Evolutionary conservation across 345 rosid species (phyloP), one percentile per base, ranked within the genome.

Genomic region (Brassica incana): DNA sequence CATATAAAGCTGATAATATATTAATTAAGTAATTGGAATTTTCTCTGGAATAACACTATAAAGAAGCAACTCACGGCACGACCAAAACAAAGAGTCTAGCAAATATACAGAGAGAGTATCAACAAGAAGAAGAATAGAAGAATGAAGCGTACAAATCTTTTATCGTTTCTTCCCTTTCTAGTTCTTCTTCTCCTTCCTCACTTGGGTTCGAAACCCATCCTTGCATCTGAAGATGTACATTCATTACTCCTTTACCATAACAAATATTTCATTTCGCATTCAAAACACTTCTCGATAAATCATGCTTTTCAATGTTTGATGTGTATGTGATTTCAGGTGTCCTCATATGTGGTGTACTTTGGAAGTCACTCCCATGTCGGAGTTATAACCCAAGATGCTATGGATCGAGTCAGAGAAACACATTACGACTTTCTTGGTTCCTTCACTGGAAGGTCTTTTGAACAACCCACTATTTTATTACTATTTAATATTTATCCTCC

Each of bases 271-370:
- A 48, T 48, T 61, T 48, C 2, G 1, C 45, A 52, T 67, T 36
- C 29, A 48, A 69, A 71, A 30, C 25, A 18, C 62, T 58, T 58
- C 18, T 67, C 32, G 61, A 33, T 36, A 63, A 48, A 43, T 27
- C 48, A 8, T 69, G 48, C 7, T 45, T 45, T 50, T 62, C 3
- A 3, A 43, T 10, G 50, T 29, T 4, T 29, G 50, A 43, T 62
- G 1, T 63, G 14, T 38, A 14, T 81, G 15, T 72, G 2, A 10
- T 58, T 70, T 23, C 69, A 45, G 60, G 20, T 40, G 8, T 27
- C 87, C 88, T 77, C 97, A 2, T 92, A 86, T 74, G 86, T 91
- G 32, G 93, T 94, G 23, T 94, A 94, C 89, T 69, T 92, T 74
- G 98, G 98, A 77, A 85, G 80, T n/a, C 94, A 94, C 77, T 83